Percentiles rank a stretch among this genome's conserved stretches.
Conservation (phyloP, 306 rosid genomes). For the Fagus sylvatica region DNA sequence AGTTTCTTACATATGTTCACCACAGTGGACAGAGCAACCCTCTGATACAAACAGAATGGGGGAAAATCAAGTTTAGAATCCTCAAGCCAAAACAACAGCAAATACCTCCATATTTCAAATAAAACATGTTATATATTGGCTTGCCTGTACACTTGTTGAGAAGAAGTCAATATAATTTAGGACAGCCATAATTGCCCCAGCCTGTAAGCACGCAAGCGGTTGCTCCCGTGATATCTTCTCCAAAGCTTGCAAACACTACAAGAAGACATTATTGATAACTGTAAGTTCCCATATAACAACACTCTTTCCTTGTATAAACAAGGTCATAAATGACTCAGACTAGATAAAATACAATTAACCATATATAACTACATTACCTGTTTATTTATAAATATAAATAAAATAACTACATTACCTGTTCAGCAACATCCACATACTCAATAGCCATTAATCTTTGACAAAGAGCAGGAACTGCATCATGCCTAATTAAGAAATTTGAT, state of each 20-base stretch:
- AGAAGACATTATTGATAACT: slow-evolving; percentile 15
- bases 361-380: slow-evolving; percentile 54
- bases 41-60: slow-evolving; percentile 42
- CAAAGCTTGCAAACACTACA: slow-evolving; percentile 95
- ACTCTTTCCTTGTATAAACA: slow-evolving; percentile 14
- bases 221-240: slow-evolving; percentile 97
- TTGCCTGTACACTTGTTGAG: slow-evolving; percentile 88
- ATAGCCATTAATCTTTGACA: slow-evolving; percentile 78
- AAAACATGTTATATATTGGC: neutral
- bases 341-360: slow-evolving; percentile 17
- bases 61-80: slow-evolving; percentile 13
- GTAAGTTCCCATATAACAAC: slow-evolving; percentile 3
- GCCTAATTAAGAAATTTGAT: slow-evolving; percentile 74
- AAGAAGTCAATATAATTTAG: slow-evolving; percentile 83
- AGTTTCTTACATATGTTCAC: slow-evolving; percentile 93
- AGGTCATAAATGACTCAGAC: neutral
- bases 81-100: slow-evolving; percentile 7
- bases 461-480: slow-evolving; percentile 78
- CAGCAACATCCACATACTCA: slow-evolving; percentile 93
- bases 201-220: slow-evolving; percentile 91
- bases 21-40: slow-evolving; percentile 95
- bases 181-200: slow-evolving; percentile 93
- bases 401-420: slow-evolving; percentile 60
- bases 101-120: neutral
- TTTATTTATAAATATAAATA: slow-evolving; percentile 3